Evolutionary conservation across 176 grass and related monocot species (phyloP), one percentile per base, ranked within the genome.

Genomic region (Secale cereale): DNA sequence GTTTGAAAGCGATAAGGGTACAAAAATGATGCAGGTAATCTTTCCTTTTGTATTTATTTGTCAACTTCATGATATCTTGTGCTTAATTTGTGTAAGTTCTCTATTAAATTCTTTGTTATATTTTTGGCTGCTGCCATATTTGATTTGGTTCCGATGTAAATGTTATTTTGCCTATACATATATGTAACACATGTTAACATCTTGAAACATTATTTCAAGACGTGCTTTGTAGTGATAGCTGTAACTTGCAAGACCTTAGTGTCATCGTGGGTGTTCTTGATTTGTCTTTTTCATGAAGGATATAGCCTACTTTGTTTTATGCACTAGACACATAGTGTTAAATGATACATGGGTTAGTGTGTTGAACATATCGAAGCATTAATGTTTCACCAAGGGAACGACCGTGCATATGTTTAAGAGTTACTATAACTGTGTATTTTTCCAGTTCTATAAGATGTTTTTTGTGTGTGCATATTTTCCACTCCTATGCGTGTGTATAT

Each of bases 1-100:
- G 80, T 95, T 98, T 31, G 93, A 98, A 91, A 89, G 86, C 60
- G 91, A 95, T 74, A 95, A 92, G 88, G 96, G 86, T 70, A 70
- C 64, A 87, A 98, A 95, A 54, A 36, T 95, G 65, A 98, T 94
- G 91, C 91, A 98, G 91, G 90, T 97, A 76, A 63, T 66, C 19
- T 86, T 82, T 74, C 5, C 22, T 73, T 72, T 33, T 82, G 39
- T 78, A 78, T 82, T 62, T 79, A 32, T 46, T 56, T 19, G 40
- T 62, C 5, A n/a, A 73, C 41, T 40, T 39, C 23, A 79, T 12
- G 12, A 64, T 28, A 22, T 35, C 78, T 72, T 72, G 45, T 52
- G 59, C 67, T 23, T 31, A 25, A 81, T 41, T 26, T 81, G 22
- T 37, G 29, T 11, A 74, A 70, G 28, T 16, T 76, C 10, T 82